Percentiles rank a stretch among this genome's conserved stretches.
Conservation (phyloP, 371 early-diverging fungal genomes). For the Cokeromyces recurvatus region DNA sequence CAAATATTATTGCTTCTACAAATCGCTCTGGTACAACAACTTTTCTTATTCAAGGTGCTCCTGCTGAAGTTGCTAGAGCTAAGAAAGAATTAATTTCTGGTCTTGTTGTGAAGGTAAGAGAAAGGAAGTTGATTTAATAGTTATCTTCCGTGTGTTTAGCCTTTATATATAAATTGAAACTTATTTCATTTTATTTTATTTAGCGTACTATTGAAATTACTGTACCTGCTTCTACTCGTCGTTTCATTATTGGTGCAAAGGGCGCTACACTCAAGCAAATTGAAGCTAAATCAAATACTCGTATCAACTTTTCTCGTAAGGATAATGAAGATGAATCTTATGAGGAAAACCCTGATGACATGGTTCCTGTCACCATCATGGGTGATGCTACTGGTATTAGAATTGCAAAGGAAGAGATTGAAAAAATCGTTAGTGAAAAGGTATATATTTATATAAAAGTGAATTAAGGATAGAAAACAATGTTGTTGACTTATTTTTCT, state of each 20-base stretch:
- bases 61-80: conserved; percentile 73
- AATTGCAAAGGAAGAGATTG: conserved; percentile 84
- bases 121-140: not conserved
- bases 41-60: conserved; percentile 79
- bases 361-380: conserved; percentile 66
- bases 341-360: conserved; percentile 52
- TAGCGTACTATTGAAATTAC: conserved; percentile 50
- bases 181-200: not conserved
- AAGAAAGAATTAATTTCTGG: conserved; percentile 73
- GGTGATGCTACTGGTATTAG: conserved; percentile 84
- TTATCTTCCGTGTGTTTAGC: not conserved
- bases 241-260: conserved; percentile 81
- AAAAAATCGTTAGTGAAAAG: conserved; percentile 75
- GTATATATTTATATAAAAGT: conserved; percentile 20
- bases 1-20: conserved; percentile 85
- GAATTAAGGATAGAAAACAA: too few species aligned
- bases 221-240: conserved; percentile 81
- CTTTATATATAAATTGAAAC: not conserved
- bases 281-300: conserved; percentile 71
- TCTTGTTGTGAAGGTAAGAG: conserved; percentile 70
- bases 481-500: too few species aligned
- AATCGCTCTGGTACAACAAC: conserved; percentile 77
- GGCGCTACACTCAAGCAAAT: conserved; percentile 78
- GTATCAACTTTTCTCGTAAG: conserved; percentile 67
- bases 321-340: conserved; percentile 42